Conservation (phyloP, 257 asterid genomes). For the Ligustrum vulgare region DNA sequence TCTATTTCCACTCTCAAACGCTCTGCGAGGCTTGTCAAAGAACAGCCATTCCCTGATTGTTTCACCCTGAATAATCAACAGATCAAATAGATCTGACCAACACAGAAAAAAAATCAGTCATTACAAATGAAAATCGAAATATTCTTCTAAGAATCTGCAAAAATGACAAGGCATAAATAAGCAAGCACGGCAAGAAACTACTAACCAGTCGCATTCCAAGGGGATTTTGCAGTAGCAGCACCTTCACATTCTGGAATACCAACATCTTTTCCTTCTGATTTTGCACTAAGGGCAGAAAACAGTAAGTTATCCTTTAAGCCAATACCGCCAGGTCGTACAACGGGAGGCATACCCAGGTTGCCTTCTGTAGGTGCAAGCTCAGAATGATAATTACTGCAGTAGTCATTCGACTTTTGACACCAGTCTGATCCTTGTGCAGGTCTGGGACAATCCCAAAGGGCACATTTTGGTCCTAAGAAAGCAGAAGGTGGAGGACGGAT, state of each 20-base stretch:
- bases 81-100: conserved; percentile 82
- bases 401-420: conserved; percentile 56
- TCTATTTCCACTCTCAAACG: conserved; percentile 96
- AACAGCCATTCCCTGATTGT: conserved; percentile 93
- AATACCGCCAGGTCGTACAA: conserved; percentile 87
- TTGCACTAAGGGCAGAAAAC: conserved; percentile 85
- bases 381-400: conserved; percentile 56
- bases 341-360: conserved; percentile 68
- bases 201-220: conserved; percentile 96
- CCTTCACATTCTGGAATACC: conserved; percentile 97
- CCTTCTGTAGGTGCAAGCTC: conserved; percentile 87
- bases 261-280: conserved; percentile 76
- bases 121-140: background rate
- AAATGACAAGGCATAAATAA: background rate
- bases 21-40: conserved; percentile 94
- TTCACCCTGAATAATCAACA: conserved; percentile 69
- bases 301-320: conserved; percentile 90
- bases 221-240: conserved; percentile 97
- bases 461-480: conserved; percentile 93
- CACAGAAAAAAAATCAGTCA: conserved; percentile 19
- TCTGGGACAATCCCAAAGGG: conserved; percentile 90
- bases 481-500: conserved; percentile 91
- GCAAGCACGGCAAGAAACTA: background rate
- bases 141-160: background rate
- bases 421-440: conserved; percentile 55